Conservation (phyloP, 352 stramenopile genomes). For the Phytopythium aichiense region DNA sequence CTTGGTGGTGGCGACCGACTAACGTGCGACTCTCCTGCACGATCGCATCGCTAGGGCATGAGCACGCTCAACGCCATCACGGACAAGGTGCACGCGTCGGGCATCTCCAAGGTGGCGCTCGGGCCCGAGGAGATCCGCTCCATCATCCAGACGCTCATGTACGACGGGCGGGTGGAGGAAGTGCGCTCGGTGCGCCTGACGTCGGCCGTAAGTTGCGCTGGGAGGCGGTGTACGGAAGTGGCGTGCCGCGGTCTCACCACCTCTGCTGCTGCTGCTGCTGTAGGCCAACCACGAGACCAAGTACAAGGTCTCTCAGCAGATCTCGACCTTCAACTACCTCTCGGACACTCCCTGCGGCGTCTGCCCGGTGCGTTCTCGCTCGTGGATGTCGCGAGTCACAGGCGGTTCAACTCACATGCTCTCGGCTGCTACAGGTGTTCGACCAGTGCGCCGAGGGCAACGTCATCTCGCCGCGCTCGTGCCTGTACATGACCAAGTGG, state of each 20-base stretch:
- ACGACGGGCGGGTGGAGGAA: constrained; percentile 89
- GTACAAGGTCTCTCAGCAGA: constrained; percentile 87
- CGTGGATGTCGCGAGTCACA: not conserved
- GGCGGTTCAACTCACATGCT: no score
- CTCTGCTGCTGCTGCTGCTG: not conserved
- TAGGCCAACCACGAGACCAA: constrained; percentile 73
- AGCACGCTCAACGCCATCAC: constrained; percentile 86
- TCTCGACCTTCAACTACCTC: constrained; percentile 86
- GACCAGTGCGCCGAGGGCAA: constrained; percentile 90
- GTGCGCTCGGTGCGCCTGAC: constrained; percentile 77
- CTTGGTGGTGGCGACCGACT: not conserved
- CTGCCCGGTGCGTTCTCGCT: constrained; percentile 64
- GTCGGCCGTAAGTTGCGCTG: constrained; percentile 48
- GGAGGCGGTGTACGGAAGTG: not conserved
- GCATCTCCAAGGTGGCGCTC: constrained; percentile 89
- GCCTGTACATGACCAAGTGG: constrained; percentile 91
- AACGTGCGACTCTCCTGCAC: not conserved
- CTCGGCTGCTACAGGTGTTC: constrained; percentile 55
- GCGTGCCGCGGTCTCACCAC: not conserved
- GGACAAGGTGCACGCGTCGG: constrained; percentile 87
- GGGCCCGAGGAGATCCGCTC: constrained; percentile 87
- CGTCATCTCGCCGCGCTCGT: constrained; percentile 88
- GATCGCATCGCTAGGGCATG: constrained; percentile 37
- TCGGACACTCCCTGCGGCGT: constrained; percentile 88
- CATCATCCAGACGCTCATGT: constrained; percentile 92